Percentiles rank a stretch among this genome's conserved stretches.
Conservation (phyloP, 148 eudicot species). For the Selenicereus undatus region DNA sequence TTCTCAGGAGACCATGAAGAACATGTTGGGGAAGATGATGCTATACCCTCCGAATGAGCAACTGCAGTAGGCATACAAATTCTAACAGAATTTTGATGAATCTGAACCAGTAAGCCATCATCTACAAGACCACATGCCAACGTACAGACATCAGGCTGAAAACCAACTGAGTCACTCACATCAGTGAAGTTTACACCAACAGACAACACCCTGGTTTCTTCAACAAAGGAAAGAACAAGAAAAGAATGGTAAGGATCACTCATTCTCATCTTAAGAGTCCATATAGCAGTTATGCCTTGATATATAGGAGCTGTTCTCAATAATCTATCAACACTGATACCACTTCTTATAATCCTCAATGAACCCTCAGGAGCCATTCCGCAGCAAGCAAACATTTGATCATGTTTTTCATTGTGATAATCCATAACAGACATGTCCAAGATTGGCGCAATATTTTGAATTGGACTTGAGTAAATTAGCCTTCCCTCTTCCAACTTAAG, state of each 20-base stretch:
- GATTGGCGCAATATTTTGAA: constrained; percentile 91
- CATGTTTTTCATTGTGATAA: constrained; percentile 82
- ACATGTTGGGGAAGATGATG: constrained; percentile 51
- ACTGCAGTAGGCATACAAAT: constrained; percentile 64
- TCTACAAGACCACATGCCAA: constrained; percentile 85
- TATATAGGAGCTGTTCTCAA: constrained; percentile 84
- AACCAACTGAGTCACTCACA: constrained; percentile 89
- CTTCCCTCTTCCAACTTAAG: constrained; percentile 67
- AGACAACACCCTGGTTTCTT: constrained; percentile 91
- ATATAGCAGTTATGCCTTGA: constrained; percentile 85
- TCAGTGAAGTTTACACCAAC: constrained; percentile 95
- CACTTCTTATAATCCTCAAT: constrained; percentile 81
- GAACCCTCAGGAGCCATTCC: constrained; percentile 97
- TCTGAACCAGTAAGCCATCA: constrained; percentile 76
- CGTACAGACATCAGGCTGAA: constrained; percentile 82
- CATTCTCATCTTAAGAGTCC: constrained; percentile 74
- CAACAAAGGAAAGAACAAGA: constrained; percentile 90
- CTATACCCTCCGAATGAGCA: constrained; percentile 60
- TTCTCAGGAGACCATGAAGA: constrained; percentile 76
- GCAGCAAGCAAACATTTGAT: constrained; percentile 97
- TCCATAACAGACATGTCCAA: constrained; percentile 89
- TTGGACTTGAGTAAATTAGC: constrained; percentile 52
- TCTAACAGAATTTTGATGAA: constrained; percentile 65
- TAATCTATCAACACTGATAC: constrained; percentile 79
- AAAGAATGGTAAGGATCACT: constrained; percentile 70